Percentiles rank a stretch among this genome's conserved stretches.
These are phyloP conservation scores for Salix udensis DNA, from an alignment of 345 rosid genomes.

Conservation along the genomic window DNA sequence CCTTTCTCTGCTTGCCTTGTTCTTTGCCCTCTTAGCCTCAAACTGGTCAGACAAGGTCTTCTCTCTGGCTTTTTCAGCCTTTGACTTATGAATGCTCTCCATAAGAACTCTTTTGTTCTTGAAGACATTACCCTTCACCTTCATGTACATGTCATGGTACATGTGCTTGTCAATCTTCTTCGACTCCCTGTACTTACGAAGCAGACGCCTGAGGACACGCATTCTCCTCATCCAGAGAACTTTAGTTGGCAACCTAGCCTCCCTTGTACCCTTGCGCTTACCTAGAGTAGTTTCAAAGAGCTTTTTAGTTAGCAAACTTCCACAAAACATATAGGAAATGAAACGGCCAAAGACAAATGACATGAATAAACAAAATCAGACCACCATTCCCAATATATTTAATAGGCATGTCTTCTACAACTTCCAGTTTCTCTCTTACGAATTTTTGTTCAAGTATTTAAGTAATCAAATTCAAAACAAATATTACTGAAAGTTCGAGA, in stretches of 20 bases:
- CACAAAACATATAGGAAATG: not conserved
- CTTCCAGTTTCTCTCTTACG: not conserved
- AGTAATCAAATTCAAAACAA: not conserved
- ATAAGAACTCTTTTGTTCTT: constrained; percentile 94
- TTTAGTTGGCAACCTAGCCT: constrained; percentile 94
- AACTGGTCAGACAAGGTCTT: constrained; percentile 89
- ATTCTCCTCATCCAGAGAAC: constrained; percentile 94
- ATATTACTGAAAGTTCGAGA: not conserved
- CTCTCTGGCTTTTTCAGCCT: constrained; percentile 98
- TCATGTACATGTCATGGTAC: constrained; percentile 99
- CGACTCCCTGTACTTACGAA: constrained; percentile 77
- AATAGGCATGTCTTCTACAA: not conserved
- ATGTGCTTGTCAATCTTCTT: constrained; percentile 98
- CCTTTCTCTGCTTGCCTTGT: constrained; percentile 96
- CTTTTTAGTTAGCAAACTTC: not conserved
- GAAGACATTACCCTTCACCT: constrained; percentile 88
- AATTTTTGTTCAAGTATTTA: not conserved
- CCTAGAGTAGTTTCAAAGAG: constrained; percentile 34
- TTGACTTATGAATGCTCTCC: constrained; percentile 93
- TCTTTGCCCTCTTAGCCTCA: constrained; percentile 94
- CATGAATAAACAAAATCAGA: not conserved
- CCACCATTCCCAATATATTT: not conserved
- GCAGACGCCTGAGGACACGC: constrained; percentile 87
- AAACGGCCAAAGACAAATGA: not conserved
- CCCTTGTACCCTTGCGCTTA: constrained; percentile 93